A percentile compares a stretch with the other conserved stretches of the same genome.
Evolutionary conservation across 2,329 filamentous ascomycete species (phyloP).

Genomic region (Geosmithia flava): DNA sequence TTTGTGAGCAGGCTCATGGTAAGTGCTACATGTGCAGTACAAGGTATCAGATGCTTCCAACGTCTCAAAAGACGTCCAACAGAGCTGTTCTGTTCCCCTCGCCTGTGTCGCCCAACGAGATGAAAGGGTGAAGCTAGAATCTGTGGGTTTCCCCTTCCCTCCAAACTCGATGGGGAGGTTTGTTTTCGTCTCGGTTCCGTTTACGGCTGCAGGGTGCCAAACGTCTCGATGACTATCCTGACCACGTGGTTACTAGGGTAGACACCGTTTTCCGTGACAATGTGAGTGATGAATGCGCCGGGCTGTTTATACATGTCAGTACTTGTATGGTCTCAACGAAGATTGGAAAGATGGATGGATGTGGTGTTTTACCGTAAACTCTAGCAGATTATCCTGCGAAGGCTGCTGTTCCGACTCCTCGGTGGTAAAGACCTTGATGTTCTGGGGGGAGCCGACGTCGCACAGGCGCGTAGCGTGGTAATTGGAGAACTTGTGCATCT

Average conservation of each 20-base stretch:
- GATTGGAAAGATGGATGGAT: too few species aligned
- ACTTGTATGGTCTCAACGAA: too few species aligned
- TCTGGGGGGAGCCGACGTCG: slow-evolving; percentile 68
- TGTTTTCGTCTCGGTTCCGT: background rate
- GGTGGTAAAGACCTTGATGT: slow-evolving; percentile 61
- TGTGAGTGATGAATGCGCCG: slow-evolving; percentile 54
- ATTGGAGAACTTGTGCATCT: slow-evolving; percentile 90
- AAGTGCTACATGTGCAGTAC: too few species aligned
- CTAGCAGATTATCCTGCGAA: slow-evolving; percentile 42
- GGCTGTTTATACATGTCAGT: slow-evolving; percentile 28
- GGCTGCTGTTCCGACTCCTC: slow-evolving; percentile 28
- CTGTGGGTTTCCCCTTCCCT: too few species aligned
- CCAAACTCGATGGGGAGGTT: too few species aligned
- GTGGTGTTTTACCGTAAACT: slow-evolving; percentile 61
- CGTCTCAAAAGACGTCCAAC: too few species aligned
- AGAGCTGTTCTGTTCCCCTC: too few species aligned
- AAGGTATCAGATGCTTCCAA: too few species aligned
- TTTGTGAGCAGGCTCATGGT: too few species aligned
- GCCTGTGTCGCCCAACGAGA: too few species aligned
- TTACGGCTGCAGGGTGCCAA: slow-evolving; percentile 24
- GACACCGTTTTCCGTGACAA: slow-evolving; percentile 66
- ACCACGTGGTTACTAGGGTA: slow-evolving; percentile 58
- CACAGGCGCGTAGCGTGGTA: slow-evolving; percentile 66
- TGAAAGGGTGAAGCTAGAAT: too few species aligned
- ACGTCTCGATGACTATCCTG: slow-evolving; percentile 57